Percentiles rank a stretch among this genome's conserved stretches.
Evolutionary conservation across 192 early-diverging fungal species (phyloP).

Genomic region (Gonapodya prolifera): DNA sequence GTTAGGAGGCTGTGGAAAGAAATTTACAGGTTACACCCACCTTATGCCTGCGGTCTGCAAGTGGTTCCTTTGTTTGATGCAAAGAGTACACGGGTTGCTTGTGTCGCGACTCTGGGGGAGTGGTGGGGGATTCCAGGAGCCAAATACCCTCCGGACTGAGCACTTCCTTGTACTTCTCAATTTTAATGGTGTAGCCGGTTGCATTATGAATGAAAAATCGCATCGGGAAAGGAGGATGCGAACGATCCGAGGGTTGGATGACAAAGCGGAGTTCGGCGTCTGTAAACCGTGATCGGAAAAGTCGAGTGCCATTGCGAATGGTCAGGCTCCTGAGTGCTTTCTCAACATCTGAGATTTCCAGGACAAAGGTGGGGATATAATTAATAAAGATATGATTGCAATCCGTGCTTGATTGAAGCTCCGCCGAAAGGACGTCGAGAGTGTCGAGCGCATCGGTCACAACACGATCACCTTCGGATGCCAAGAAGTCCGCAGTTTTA

Average conservation of each 20-base stretch:
- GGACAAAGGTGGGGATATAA: conserved; percentile 90
- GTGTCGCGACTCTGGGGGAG: conserved; percentile 68
- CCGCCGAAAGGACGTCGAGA: conserved; percentile 80
- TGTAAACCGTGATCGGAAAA: conserved; percentile 88
- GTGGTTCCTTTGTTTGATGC: conserved; percentile 87
- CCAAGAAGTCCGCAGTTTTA: conserved; percentile 83
- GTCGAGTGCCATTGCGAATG: conserved; percentile 84
- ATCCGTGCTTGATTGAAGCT: conserved; percentile 46
- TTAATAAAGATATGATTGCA: conserved; percentile 99
- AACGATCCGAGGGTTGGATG: conserved; percentile 32
- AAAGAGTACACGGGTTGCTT: conserved; percentile 64
- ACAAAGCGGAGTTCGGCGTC: conserved; percentile 96
- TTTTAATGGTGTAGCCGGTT: conserved; percentile 80
- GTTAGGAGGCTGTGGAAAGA: neutral
- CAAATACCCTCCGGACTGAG: conserved; percentile 63
- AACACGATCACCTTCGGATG: conserved; percentile 87
- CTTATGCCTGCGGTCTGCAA: conserved; percentile 94
- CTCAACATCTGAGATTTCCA: conserved; percentile 76
- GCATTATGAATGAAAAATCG: conserved; percentile 86
- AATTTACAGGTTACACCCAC: neutral
- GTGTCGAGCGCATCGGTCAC: conserved; percentile 90
- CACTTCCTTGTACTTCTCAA: conserved; percentile 87
- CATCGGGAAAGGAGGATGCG: conserved; percentile 54
- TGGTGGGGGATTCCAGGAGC: conserved; percentile 69
- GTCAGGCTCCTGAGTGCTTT: conserved; percentile 75